Percentiles rank a stretch among this genome's conserved stretches.
Conservation (phyloP, 257 asterid species). For the Echites panduratus region DNA sequence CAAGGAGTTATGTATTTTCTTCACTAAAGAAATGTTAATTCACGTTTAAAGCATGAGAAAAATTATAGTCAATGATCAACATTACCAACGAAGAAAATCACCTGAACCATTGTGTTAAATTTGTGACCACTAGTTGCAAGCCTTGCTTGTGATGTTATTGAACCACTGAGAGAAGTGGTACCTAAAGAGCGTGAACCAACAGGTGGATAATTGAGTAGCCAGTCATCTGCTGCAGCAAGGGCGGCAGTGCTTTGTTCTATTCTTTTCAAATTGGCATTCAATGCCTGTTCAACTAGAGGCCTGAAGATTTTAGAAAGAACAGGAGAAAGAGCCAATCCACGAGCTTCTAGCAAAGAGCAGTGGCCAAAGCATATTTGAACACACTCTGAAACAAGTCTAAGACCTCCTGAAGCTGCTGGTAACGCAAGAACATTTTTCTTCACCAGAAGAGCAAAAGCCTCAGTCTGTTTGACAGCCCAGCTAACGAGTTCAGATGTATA, state of each 20-base stretch:
- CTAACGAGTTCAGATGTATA: constrained; percentile 80
- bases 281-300: constrained; percentile 77
- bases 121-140: constrained; percentile 78
- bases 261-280: constrained; percentile 55
- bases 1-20: background rate
- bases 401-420: constrained; percentile 83
- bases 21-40: background rate
- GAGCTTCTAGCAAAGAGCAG: constrained; percentile 67
- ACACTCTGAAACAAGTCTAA: constrained; percentile 74
- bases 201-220: constrained; percentile 57
- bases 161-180: constrained; percentile 30
- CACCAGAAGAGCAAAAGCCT: constrained; percentile 50
- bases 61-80: background rate
- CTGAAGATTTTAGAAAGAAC: constrained; percentile 55
- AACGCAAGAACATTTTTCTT: constrained; percentile 60
- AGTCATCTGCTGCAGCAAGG: constrained; percentile 80
- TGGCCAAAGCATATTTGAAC: constrained; percentile 77
- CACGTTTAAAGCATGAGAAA: background rate
- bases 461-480: constrained; percentile 72
- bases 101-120: constrained; percentile 87
- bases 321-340: constrained; percentile 82
- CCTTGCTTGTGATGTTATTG: constrained; percentile 50
- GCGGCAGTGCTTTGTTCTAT: constrained; percentile 78
- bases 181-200: constrained; percentile 59
- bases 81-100: constrained; percentile 12